Evolutionary conservation across 352 stramenopile species (phyloP).

Genomic region (Phytophthora chlamydospora): DNA sequence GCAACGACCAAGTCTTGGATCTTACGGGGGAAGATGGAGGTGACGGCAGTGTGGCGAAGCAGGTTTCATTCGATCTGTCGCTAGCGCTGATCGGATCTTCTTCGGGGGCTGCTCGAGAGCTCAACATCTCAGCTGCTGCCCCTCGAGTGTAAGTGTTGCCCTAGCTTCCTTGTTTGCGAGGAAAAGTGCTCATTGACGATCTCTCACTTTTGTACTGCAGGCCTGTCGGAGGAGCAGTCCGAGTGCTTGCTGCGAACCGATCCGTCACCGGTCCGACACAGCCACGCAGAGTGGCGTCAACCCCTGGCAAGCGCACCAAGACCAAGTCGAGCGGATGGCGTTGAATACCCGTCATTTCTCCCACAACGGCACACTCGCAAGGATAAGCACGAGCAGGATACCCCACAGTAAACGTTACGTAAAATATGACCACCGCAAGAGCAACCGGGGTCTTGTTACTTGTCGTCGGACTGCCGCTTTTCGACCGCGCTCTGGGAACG

Average conservation of each 20-base stretch:
- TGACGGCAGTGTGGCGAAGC: conserved; percentile 41
- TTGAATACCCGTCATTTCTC: conserved; percentile 23
- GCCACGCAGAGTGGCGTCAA: conserved; percentile 33
- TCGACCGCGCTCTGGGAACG: conserved; percentile 33
- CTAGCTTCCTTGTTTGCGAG: background rate
- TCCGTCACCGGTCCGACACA: conserved; percentile 27
- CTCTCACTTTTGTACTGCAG: conserved; percentile 25
- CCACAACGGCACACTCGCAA: conserved; percentile 8
- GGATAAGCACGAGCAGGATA: conserved; percentile 8
- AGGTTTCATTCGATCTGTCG: conserved; percentile 71
- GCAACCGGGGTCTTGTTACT: conserved; percentile 14
- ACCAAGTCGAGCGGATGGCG: conserved; percentile 76
- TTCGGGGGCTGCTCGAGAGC: conserved; percentile 32
- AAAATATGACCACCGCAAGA: conserved; percentile 37
- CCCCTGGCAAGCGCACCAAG: conserved; percentile 48
- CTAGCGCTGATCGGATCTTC: conserved; percentile 17
- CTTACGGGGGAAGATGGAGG: conserved; percentile 5
- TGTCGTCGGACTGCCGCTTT: conserved; percentile 22
- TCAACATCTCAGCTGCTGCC: conserved; percentile 28
- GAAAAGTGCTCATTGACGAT: background rate
- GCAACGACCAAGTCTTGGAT: conserved; percentile 18
- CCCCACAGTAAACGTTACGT: conserved; percentile 33
- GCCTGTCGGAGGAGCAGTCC: conserved; percentile 36
- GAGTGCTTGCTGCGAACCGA: conserved; percentile 46
- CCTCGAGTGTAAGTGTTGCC: conserved; percentile 47